Evolutionary conservation across 345 rosid genomes (phyloP).

Genomic region (Erucastrum elatum): DNA sequence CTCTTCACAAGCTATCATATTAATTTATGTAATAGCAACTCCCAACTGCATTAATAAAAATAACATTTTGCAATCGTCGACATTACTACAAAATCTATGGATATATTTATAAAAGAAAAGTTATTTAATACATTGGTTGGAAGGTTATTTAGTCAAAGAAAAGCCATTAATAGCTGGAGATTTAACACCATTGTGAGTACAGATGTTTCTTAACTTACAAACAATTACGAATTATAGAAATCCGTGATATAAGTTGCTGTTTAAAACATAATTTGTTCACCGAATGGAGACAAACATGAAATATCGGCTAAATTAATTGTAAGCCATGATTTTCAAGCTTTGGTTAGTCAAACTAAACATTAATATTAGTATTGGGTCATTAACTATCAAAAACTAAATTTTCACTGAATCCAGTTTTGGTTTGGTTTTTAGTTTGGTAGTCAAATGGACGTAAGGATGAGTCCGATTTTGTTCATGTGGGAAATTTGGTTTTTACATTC

Average conservation of each 20-base stretch:
- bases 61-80: slow-evolving; percentile 26
- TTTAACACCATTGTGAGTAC: slow-evolving; percentile 1
- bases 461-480: neutral
- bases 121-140: slow-evolving; percentile 32
- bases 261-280: slow-evolving; percentile 20
- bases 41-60: slow-evolving; percentile 31
- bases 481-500: neutral
- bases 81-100: slow-evolving; percentile 14
- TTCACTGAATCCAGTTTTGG: slow-evolving; percentile 3
- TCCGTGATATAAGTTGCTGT: slow-evolving; percentile 20
- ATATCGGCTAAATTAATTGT: slow-evolving; percentile 10
- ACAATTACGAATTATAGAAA: slow-evolving; percentile 10
- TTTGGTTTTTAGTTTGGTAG: neutral
- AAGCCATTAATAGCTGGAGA: slow-evolving; percentile 31
- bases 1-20: slow-evolving; percentile 25
- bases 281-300: slow-evolving; percentile 19
- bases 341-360: slow-evolving; percentile 32
- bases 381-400: neutral
- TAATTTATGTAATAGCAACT: slow-evolving; percentile 26
- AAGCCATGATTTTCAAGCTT: slow-evolving; percentile 12
- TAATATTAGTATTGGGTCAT: slow-evolving; percentile 1
- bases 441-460: neutral
- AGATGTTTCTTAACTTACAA: slow-evolving; percentile 22
- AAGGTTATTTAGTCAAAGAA: slow-evolving; percentile 38
- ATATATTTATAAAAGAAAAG: neutral